These are phyloP conservation scores for Lachancea nothofagi DNA, from an alignment of 805 yeast genomes.

Conservation along the genomic window DNA sequence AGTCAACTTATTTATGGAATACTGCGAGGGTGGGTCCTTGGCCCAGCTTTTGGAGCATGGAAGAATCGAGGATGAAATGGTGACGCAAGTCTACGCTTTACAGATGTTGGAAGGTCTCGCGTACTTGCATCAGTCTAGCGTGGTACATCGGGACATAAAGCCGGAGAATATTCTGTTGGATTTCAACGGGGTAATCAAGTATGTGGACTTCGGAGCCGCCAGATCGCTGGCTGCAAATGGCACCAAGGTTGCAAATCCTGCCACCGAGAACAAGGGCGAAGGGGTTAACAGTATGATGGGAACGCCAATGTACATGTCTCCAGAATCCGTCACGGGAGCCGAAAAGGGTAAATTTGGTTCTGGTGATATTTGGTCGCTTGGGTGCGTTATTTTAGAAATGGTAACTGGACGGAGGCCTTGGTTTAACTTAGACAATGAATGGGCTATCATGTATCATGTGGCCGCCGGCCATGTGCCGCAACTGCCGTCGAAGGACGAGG, in stretches of 20 bases:
- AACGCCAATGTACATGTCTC: slow-evolving; percentile 99
- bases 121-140: slow-evolving; percentile 87
- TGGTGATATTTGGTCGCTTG: slow-evolving; percentile 90
- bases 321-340: slow-evolving; percentile 86
- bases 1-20: slow-evolving; percentile 95
- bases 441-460: slow-evolving; percentile 98
- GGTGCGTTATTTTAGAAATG: slow-evolving; percentile 95
- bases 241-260: slow-evolving; percentile 34
- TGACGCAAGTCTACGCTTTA: slow-evolving; percentile 80
- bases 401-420: slow-evolving; percentile 95
- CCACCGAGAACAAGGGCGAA: slow-evolving; percentile 16
- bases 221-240: slow-evolving; percentile 67
- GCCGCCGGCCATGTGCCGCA: slow-evolving; percentile 93
- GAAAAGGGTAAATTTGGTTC: slow-evolving; percentile 36
- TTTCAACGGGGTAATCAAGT: slow-evolving; percentile 87
- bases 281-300: slow-evolving; percentile 53
- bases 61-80: slow-evolving; percentile 89
- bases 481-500: slow-evolving; percentile 71
- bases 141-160: slow-evolving; percentile 94
- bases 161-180: slow-evolving; percentile 90
- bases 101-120: slow-evolving; percentile 95
- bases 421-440: slow-evolving; percentile 93
- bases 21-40: slow-evolving; percentile 91
- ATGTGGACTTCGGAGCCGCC: slow-evolving; percentile 97
- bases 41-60: slow-evolving; percentile 85